Evolutionary conservation across 805 yeast genomes (phyloP), one percentile per base, ranked within the genome.

Genomic region (Wickerhamiella alocasiicola): DNA sequence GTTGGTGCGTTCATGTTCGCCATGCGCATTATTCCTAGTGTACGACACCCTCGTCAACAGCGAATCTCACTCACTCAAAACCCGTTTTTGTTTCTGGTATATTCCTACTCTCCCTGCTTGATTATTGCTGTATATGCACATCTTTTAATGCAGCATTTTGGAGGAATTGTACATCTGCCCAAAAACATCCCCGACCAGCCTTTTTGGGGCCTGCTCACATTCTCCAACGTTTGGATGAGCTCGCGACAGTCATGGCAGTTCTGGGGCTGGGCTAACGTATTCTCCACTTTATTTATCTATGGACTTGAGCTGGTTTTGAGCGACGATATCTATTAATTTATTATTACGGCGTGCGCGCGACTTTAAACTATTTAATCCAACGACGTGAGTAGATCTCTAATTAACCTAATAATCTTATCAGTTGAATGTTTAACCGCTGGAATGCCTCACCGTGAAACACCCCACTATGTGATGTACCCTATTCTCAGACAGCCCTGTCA

Each of bases 261-360:
- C 56, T 88, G 98, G 97, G 83, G 87, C 53, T 88, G 97, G 97
- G 72, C 82, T 44, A 88, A 88, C 56, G 81, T 88, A 66, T 76
- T 79, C 49, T 70, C 79, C 40, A 81, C 94, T 9, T 63, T 91
- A 43, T 64, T 75, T n/a, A 65, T 91, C 20, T 88, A 88, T 59
- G 76, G 79, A 23, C 66, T 81, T 35, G 98, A 88, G 61, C 65
- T 88, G 45, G 60, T 76, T 16, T 49, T 39, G 36, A 31, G 37
- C n/a, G 29, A 30, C n/a, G 41, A 37, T n/a, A n/a, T n/a, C n/a
- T n/a, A n/a, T n/a, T n/a, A n/a, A n/a, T n/a, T n/a, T n/a, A n/a
- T n/a, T n/a, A n/a, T n/a, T n/a, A n/a, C n/a, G n/a, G n/a, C n/a
- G n/a, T n/a, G n/a, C n/a, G n/a, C n/a, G n/a, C n/a, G n/a, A n/a